These are phyloP conservation scores for Suillus alpinus DNA, from an alignment of 768 basidiomycete genomes.

Conservation along the genomic window DNA sequence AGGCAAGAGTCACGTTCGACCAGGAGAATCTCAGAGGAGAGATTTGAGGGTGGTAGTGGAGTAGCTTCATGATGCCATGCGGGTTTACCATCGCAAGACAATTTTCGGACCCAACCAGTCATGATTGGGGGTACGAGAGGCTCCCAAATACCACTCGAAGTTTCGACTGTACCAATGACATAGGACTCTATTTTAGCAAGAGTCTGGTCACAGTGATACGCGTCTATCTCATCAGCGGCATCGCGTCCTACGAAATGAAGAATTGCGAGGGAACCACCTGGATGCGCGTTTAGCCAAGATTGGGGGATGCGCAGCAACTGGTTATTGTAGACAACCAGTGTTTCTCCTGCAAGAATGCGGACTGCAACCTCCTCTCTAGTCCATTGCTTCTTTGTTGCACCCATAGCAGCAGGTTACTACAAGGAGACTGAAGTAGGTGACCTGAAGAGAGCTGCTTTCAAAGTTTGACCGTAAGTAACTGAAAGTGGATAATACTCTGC, in stretches of 20 bases:
- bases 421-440: background rate
- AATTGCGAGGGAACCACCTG: conserved; percentile 85
- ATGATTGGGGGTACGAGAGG: conserved; percentile 85
- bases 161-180: conserved; percentile 65
- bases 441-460: background rate
- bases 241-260: conserved; percentile 96
- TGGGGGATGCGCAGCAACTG: conserved; percentile 63
- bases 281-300: conserved; percentile 82
- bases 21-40: conserved; percentile 61
- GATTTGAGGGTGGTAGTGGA: conserved; percentile 34
- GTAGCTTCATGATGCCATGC: conserved; percentile 66
- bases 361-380: conserved; percentile 58
- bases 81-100: conserved; percentile 39
- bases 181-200: conserved; percentile 40
- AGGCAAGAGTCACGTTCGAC: conserved; percentile 37
- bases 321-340: conserved; percentile 70
- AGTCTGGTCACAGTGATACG: conserved; percentile 67
- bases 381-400: conserved; percentile 31
- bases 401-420: conserved; percentile 23
- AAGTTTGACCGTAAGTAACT: background rate
- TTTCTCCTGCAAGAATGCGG: conserved; percentile 73
- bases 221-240: conserved; percentile 91
- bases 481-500: background rate
- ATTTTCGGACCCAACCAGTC: conserved; percentile 74
- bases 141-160: conserved; percentile 53